These are phyloP conservation scores for Graphilbum ipis-grandicollis DNA, from an alignment of 2,329 filamentous ascomycete species.

Conservation along the genomic window DNA sequence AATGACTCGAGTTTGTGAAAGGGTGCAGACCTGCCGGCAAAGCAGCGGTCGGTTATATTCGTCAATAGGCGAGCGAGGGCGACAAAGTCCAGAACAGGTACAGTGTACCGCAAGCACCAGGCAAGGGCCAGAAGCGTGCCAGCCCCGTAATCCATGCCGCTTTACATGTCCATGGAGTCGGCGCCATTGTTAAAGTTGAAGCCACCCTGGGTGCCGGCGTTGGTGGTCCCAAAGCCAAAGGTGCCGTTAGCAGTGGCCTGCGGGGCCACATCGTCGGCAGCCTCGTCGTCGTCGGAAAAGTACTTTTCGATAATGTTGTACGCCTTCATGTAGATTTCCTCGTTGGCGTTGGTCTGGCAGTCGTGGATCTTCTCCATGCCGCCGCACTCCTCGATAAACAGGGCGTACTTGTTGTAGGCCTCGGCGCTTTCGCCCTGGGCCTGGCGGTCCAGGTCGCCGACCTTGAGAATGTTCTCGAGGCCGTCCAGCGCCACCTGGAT, in stretches of 20 bases:
- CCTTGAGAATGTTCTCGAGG: slow-evolving; percentile 98
- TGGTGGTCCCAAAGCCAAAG: slow-evolving; percentile 63
- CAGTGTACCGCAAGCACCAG: too few species aligned
- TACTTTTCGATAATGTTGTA: slow-evolving; percentile 99
- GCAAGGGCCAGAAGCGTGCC: not conserved
- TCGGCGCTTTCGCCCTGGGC: slow-evolving; percentile 56
- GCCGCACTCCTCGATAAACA: slow-evolving; percentile 96
- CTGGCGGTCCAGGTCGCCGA: slow-evolving; percentile 97
- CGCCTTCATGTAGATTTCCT: slow-evolving; percentile 99
- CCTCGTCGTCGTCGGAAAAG: slow-evolving; percentile 96
- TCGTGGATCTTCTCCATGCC: slow-evolving; percentile 99
- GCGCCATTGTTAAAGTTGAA: slow-evolving; percentile 81
- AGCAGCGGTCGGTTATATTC: too few species aligned
- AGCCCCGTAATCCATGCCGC: not conserved
- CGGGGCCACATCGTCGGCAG: slow-evolving; percentile 63
- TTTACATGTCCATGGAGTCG: slow-evolving; percentile 50
- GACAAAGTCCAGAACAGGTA: too few species aligned
- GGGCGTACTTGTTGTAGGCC: slow-evolving; percentile 84
- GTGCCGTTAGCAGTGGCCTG: slow-evolving; percentile 50
- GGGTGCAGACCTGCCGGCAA: too few species aligned
- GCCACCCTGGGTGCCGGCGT: slow-evolving; percentile 43
- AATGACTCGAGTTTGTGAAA: too few species aligned
- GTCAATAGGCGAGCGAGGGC: too few species aligned
- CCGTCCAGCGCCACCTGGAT: slow-evolving; percentile 97
- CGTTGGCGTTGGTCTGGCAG: slow-evolving; percentile 99